These are phyloP conservation scores for Beta corolliflora DNA, from an alignment of 179 eudicot genomes.

Conservation along the genomic window DNA sequence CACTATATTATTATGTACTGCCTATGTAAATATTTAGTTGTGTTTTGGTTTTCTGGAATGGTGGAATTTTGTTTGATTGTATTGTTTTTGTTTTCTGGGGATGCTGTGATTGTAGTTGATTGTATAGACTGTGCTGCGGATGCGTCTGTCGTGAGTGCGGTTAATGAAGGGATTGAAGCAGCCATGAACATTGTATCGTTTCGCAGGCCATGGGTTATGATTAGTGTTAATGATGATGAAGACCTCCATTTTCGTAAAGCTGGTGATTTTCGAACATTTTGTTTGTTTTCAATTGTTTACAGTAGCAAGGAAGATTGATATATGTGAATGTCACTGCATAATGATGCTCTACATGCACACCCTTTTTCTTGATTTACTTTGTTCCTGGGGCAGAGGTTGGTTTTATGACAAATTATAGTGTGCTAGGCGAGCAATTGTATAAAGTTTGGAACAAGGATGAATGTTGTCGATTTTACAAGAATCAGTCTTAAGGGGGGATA, in stretches of 20 bases:
- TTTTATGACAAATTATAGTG: not conserved
- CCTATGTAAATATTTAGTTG: not conserved
- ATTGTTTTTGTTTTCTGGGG: not conserved
- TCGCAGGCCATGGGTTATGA: constrained; percentile 92
- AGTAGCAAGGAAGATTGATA: not conserved
- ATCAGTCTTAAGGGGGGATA: not conserved
- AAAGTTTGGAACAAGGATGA: not conserved
- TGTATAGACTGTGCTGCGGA: constrained; percentile 98
- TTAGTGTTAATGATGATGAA: constrained; percentile 92
- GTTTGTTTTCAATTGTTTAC: not conserved
- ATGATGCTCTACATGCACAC: too few species aligned
- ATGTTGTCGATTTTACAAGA: not conserved
- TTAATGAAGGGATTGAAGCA: constrained; percentile 80
- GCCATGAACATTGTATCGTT: constrained; percentile 57
- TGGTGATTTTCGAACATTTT: constrained; percentile 39
- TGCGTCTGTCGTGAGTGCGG: constrained; percentile 80
- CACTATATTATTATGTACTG: not conserved
- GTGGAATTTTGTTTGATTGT: constrained; percentile 1
- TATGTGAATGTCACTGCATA: not conserved
- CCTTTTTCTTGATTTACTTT: too few species aligned
- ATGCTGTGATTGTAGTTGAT: constrained; percentile 57
- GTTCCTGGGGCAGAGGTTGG: too few species aligned
- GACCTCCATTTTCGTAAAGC: constrained; percentile 98
- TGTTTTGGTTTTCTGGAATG: not conserved
- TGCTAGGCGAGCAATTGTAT: not conserved